phyloP scores from a whole-genome alignment of 768 basidiomycete species.

The Boletus rubescentipes region DNA sequence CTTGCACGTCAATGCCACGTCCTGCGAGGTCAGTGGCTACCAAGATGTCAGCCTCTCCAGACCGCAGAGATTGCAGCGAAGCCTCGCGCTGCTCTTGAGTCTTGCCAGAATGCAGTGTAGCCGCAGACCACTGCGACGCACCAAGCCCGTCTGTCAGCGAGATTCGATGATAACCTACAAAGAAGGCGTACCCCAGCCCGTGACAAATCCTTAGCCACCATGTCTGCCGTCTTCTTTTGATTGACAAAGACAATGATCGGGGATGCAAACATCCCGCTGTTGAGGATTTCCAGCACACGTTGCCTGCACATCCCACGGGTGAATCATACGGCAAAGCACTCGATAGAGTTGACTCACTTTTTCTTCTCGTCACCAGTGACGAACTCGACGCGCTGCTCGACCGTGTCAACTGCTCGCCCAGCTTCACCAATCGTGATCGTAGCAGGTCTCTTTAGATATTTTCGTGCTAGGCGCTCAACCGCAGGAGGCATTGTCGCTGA shows the following conservation, averaged over 20 bases:
- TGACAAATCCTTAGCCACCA: conserved; percentile 92
- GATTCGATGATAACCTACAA: neutral
- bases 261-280: conserved; percentile 75
- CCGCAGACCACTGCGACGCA: conserved; percentile 71
- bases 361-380: conserved; percentile 93
- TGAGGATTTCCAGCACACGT: conserved; percentile 87
- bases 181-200: conserved; percentile 74
- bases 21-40: conserved; percentile 98
- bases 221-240: conserved; percentile 98
- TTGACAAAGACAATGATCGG: conserved; percentile 99
- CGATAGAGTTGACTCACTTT: conserved; percentile 57
- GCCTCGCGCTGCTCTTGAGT: conserved; percentile 97
- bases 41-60: conserved; percentile 82
- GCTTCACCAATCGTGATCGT: conserved; percentile 98
- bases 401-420: conserved; percentile 96
- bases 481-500: conserved; percentile 99
- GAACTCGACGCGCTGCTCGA: conserved; percentile 95
- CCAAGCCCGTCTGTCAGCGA: conserved; percentile 1
- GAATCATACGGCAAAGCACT: neutral
- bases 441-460: conserved; percentile 91
- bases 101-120: conserved; percentile 96
- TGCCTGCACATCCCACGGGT: conserved; percentile 47
- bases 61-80: conserved; percentile 80
- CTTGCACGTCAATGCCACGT: conserved; percentile 97
- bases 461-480: conserved; percentile 91